These are phyloP conservation scores for Odonthalia washingtoniensis DNA, from an alignment of 31 red algal species.

Conservation along the genomic window DNA sequence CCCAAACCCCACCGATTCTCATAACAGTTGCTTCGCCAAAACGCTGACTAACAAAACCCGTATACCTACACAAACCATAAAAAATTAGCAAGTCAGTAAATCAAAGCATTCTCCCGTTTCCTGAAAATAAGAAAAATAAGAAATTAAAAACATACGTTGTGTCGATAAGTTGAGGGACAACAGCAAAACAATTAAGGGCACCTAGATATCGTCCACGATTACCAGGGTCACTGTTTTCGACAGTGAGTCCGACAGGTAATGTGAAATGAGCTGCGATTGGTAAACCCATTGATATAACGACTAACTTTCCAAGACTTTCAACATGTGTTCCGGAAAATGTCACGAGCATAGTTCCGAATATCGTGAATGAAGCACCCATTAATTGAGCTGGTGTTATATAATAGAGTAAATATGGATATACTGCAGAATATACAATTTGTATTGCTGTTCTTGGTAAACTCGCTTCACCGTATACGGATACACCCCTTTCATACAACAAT, in stretches of 20 bases:
- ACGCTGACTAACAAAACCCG: slow-evolving; percentile 52
- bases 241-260: slow-evolving; percentile 56
- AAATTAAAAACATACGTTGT: slow-evolving; percentile 39
- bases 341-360: slow-evolving; percentile 41
- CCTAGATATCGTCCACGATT: slow-evolving; percentile 65
- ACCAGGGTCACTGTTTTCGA: slow-evolving; percentile 37
- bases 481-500: slow-evolving; percentile 46
- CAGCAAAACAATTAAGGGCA: slow-evolving; percentile 59
- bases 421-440: slow-evolving; percentile 55
- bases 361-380: slow-evolving; percentile 43
- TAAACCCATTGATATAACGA: slow-evolving; percentile 40
- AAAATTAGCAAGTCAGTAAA: background rate
- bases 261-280: slow-evolving; percentile 63
- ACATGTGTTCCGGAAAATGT: slow-evolving; percentile 26
- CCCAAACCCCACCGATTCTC: slow-evolving; percentile 67
- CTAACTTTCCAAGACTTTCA: slow-evolving; percentile 8
- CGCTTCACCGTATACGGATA: slow-evolving; percentile 53
- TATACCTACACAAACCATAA: slow-evolving; percentile 25
- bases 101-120: background rate
- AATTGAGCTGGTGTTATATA: slow-evolving; percentile 34
- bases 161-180: slow-evolving; percentile 78
- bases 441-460: slow-evolving; percentile 35
- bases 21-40: slow-evolving; percentile 66
- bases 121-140: background rate
- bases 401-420: slow-evolving; percentile 57